A percentile compares a stretch with the other conserved stretches of the same genome.
These are phyloP conservation scores for Colletotrichum cordylinicola DNA, from an alignment of 2,329 filamentous ascomycete genomes.

Conservation along the genomic window DNA sequence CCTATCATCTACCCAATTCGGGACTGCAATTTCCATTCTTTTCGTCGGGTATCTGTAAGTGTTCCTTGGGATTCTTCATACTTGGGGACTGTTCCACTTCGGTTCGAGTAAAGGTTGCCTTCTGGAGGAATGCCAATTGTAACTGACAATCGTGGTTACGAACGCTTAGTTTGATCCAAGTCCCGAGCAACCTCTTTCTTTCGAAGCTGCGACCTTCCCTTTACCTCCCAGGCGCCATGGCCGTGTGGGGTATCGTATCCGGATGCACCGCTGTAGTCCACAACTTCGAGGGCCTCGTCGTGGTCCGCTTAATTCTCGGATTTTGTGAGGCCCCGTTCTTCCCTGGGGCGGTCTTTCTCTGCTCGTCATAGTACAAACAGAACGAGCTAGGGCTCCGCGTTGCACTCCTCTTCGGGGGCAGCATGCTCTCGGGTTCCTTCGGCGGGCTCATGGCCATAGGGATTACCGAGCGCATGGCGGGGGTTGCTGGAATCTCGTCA, in stretches of 20 bases:
- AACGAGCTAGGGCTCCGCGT: constrained; percentile 29
- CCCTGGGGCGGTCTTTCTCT: constrained; percentile 28
- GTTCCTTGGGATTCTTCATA: no score
- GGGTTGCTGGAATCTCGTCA: constrained; percentile 26
- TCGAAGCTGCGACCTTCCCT: background rate
- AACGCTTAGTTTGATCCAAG: background rate
- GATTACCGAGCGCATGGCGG: constrained; percentile 30
- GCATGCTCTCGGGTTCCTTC: constrained; percentile 28
- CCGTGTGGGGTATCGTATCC: constrained; percentile 28
- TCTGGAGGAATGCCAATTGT: no score
- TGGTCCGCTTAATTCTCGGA: constrained; percentile 28
- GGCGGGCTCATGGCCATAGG: constrained; percentile 29
- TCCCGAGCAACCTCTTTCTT: background rate
- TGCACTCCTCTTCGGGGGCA: constrained; percentile 27
- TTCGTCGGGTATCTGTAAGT: background rate
- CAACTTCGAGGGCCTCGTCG: constrained; percentile 28
- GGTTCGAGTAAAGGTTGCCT: no score
- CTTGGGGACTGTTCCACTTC: no score
- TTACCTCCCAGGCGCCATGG: background rate
- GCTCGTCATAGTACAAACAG: constrained; percentile 34
- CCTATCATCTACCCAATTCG: background rate
- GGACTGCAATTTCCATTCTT: background rate
- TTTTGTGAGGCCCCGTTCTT: constrained; percentile 33
- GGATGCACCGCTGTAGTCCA: constrained; percentile 29
- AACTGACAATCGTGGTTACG: background rate